phyloP scores from a whole-genome alignment of 176 grass and related monocot genomes.

The Juncus effusus region DNA sequence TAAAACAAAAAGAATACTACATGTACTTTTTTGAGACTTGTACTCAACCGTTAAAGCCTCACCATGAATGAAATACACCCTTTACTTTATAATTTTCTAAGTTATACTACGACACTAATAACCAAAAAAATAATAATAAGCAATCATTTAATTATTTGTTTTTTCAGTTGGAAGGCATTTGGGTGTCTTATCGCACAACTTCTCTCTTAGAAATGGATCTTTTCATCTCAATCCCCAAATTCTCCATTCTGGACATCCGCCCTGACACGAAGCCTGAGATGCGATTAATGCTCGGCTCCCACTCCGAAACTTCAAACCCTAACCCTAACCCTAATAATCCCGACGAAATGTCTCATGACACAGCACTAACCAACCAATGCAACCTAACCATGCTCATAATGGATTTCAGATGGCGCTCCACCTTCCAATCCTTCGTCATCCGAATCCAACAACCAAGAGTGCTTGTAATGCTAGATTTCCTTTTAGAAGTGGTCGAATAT shows the following conservation, averaged over 20 bases:
- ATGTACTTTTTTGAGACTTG: too few relatives aligned
- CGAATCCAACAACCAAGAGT: constrained; percentile 84
- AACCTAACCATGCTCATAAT: constrained; percentile 98
- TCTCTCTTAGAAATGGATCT: constrained; percentile 86
- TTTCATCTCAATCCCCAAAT: constrained; percentile 79
- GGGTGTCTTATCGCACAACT: constrained; percentile 95
- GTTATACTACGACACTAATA: too few relatives aligned
- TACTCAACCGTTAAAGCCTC: too few relatives aligned
- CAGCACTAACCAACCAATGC: constrained; percentile 33
- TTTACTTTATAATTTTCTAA: too few relatives aligned
- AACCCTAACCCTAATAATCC: constrained; percentile 12
- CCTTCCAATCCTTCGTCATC: constrained; percentile 89
- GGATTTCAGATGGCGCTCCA: constrained; percentile 88
- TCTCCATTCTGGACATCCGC: constrained; percentile 82
- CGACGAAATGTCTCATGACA: constrained; percentile 17
- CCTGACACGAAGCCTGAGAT: constrained; percentile 88
- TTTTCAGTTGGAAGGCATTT: constrained; percentile 82
- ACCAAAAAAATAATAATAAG: neutral
- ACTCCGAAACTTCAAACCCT: constrained; percentile 59
- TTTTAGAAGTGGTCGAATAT: constrained; percentile 78
- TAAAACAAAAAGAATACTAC: too few relatives aligned
- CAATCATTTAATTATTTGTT: constrained; percentile 9
- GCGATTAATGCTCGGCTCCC: constrained; percentile 87
- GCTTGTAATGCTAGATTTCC: constrained; percentile 91
- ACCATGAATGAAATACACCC: too few relatives aligned